These are phyloP conservation scores for Benincasa hispida DNA, from an alignment of 306 rosid genomes.

Conservation along the genomic window DNA sequence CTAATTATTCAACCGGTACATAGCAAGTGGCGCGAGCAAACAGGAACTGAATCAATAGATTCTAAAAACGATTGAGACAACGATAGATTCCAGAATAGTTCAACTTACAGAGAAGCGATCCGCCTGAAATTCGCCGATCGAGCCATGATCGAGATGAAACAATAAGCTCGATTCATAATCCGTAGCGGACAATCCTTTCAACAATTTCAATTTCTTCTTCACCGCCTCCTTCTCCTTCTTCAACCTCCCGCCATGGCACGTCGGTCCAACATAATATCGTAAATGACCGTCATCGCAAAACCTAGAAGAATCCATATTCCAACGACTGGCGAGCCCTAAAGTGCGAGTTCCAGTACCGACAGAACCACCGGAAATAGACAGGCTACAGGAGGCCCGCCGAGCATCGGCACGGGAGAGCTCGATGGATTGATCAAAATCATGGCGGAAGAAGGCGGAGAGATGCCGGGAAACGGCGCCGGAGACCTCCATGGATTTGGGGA, in stretches of 20 bases:
- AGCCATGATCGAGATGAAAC: slow-evolving; percentile 17
- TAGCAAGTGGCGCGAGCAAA: neutral
- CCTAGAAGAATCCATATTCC: slow-evolving; percentile 17
- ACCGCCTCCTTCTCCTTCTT: slow-evolving; percentile 27
- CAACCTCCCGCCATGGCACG: slow-evolving; percentile 12
- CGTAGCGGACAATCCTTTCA: slow-evolving; percentile 30
- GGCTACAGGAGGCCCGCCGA: neutral
- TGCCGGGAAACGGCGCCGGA: slow-evolving; percentile 47
- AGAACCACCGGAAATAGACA: slow-evolving; percentile 5
- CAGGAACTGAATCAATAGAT: neutral
- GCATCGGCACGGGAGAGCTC: neutral
- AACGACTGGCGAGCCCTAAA: neutral
- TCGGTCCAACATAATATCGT: slow-evolving; percentile 23
- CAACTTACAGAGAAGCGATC: slow-evolving; percentile 33
- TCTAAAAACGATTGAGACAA: neutral
- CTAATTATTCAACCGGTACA: neutral
- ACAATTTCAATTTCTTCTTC: slow-evolving; percentile 49
- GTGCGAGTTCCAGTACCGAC: neutral
- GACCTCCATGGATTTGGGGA: slow-evolving; percentile 35
- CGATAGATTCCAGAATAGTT: neutral
- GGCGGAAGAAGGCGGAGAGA: slow-evolving; percentile 2
- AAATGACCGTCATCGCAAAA: slow-evolving; percentile 50
- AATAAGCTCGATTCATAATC: slow-evolving; percentile 26
- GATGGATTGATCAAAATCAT: neutral
- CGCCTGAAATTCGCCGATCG: slow-evolving; percentile 22